Evolutionary conservation across 2,329 filamentous ascomycete species (phyloP).

Genomic region (Nectriaceae sp.): DNA sequence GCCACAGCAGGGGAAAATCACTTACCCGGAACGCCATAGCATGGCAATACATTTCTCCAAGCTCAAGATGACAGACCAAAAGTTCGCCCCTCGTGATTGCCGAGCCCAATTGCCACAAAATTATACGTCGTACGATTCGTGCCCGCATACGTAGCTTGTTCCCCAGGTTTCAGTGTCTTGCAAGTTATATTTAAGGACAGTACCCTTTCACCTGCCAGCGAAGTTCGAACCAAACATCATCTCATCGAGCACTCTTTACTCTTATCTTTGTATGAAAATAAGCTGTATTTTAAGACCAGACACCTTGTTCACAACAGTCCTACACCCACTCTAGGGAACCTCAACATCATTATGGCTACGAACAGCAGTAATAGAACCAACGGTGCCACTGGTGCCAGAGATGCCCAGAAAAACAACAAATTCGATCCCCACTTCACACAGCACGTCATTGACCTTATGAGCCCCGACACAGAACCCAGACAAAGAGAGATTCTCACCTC

Average conservation of each 20-base stretch:
- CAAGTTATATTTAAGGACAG: conserved; percentile 1
- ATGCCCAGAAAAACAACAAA: conserved; percentile 21
- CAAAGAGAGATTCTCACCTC: conserved; percentile 63
- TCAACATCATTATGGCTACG: conserved; percentile 16
- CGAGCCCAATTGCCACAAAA: conserved; percentile 15
- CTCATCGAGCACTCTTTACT: neutral
- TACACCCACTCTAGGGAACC: neutral
- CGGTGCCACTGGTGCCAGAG: conserved; percentile 6
- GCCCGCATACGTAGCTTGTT: conserved; percentile 3
- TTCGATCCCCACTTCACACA: conserved; percentile 80
- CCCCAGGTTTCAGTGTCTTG: neutral
- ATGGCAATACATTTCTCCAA: conserved; percentile 8
- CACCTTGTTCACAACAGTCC: neutral
- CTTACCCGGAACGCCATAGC: conserved; percentile 9
- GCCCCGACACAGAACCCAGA: conserved; percentile 66
- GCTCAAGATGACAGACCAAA: neutral
- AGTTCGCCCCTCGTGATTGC: conserved; percentile 9
- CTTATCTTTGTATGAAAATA: neutral
- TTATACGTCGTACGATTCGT: conserved; percentile 14
- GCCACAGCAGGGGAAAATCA: conserved; percentile 12
- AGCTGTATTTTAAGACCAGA: neutral
- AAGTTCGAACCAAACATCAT: neutral
- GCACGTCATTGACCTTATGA: conserved; percentile 72
- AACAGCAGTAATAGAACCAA: conserved; percentile 18
- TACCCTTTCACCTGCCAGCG: neutral